These are phyloP conservation scores for Balakata baccata DNA, from an alignment of 345 rosid genomes.

Conservation along the genomic window DNA sequence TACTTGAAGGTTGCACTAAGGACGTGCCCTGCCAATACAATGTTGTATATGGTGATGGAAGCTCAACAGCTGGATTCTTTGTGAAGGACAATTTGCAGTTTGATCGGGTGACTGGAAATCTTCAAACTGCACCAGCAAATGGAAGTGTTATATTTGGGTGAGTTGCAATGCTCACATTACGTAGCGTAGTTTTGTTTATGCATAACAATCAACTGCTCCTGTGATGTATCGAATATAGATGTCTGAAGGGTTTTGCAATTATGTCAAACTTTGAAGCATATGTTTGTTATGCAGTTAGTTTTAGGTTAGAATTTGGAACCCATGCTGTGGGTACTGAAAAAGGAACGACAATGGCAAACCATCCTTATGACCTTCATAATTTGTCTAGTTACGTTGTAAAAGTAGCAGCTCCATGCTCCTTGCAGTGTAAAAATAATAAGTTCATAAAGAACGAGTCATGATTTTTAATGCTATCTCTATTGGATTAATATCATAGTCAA, in stretches of 20 bases:
- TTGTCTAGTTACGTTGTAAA: no score
- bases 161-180: slow-evolving; percentile 18
- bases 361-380: no score
- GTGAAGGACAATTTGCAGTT: slow-evolving; percentile 55
- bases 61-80: slow-evolving; percentile 65
- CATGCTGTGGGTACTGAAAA: background rate
- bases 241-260: background rate
- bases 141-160: slow-evolving; percentile 69
- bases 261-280: background rate
- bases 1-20: slow-evolving; percentile 51
- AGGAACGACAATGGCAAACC: background rate
- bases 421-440: no score
- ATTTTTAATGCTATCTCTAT: background rate
- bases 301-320: background rate
- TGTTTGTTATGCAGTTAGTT: background rate
- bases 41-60: slow-evolving; percentile 74
- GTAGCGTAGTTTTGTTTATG: background rate
- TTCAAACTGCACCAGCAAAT: slow-evolving; percentile 39
- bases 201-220: background rate
- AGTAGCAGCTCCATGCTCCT: no score
- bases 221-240: background rate
- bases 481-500: background rate
- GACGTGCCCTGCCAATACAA: slow-evolving; percentile 49
- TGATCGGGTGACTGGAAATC: slow-evolving; percentile 52
- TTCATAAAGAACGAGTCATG: no score